phyloP scores from a whole-genome alignment of 2,329 filamentous ascomycete species.

The Fonsecaea erecta region DNA sequence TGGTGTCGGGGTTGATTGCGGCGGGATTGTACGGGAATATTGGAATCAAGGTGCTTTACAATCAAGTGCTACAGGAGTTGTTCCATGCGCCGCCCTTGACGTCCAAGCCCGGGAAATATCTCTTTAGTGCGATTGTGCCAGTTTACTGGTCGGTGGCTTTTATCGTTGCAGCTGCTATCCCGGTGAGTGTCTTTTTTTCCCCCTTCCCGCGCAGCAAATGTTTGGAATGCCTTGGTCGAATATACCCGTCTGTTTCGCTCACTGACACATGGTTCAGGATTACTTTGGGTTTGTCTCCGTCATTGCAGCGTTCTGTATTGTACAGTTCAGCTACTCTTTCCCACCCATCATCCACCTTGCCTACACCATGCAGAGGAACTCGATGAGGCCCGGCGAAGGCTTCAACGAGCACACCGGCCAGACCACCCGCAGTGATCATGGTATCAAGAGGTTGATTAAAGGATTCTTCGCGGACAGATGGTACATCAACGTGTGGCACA shows the following conservation, averaged over 20 bases:
- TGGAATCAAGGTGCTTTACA: slow-evolving; percentile 52
- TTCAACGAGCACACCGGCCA: slow-evolving; percentile 38
- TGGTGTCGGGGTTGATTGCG: slow-evolving; percentile 43
- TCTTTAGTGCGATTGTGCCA: slow-evolving; percentile 35
- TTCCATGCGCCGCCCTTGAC: slow-evolving; percentile 48
- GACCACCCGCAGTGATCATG: slow-evolving; percentile 25
- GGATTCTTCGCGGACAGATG: slow-evolving; percentile 39
- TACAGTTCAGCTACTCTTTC: slow-evolving; percentile 43
- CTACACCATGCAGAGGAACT: slow-evolving; percentile 40
- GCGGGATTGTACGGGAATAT: slow-evolving; percentile 49
- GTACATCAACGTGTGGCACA: slow-evolving; percentile 39
- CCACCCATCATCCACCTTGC: slow-evolving; percentile 41
- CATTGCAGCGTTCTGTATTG: slow-evolving; percentile 40
- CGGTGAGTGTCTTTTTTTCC: slow-evolving; percentile 26
- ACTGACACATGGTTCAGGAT: neutral
- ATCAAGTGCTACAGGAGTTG: slow-evolving; percentile 50
- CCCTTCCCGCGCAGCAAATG: too few species aligned
- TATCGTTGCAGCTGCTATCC: slow-evolving; percentile 40
- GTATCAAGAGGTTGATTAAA: slow-evolving; percentile 29
- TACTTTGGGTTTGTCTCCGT: slow-evolving; percentile 40
- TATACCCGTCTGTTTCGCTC: neutral
- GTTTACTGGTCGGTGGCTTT: slow-evolving; percentile 41
- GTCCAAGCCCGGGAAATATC: slow-evolving; percentile 46
- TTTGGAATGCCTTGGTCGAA: neutral
- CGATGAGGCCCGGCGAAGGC: slow-evolving; percentile 34